phyloP scores from a whole-genome alignment of 306 rosid species.

The Vigna mungo region DNA sequence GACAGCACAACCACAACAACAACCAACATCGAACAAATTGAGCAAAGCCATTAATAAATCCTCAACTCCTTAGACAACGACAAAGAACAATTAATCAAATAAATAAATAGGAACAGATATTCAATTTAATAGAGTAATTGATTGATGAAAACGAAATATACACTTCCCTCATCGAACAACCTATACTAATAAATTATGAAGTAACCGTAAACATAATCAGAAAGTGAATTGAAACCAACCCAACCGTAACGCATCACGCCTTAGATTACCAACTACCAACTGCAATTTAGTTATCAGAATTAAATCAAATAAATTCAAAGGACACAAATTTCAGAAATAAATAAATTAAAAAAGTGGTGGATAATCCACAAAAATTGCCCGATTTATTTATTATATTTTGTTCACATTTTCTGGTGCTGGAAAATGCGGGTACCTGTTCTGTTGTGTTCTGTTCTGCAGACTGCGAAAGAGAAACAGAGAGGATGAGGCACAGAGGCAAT shows the following conservation, averaged over 20 bases:
- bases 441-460: constrained; percentile 58
- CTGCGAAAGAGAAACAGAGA: constrained; percentile 48
- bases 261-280: constrained; percentile 49
- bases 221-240: constrained; percentile 58
- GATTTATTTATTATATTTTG: not conserved
- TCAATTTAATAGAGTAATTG: not conserved
- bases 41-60: constrained; percentile 24
- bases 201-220: constrained; percentile 30
- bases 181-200: constrained; percentile 31
- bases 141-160: constrained; percentile 42
- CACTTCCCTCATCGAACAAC: constrained; percentile 33
- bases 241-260: constrained; percentile 53
- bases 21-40: constrained; percentile 41
- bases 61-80: constrained; percentile 30
- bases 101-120: not conserved
- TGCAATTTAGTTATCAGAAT: constrained; percentile 35
- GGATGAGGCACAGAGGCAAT: constrained; percentile 39
- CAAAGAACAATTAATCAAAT: not conserved
- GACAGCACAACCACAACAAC: constrained; percentile 38
- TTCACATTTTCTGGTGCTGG: constrained; percentile 4
- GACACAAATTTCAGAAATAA: not conserved
- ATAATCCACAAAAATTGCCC: not conserved
- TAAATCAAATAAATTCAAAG: constrained; percentile 44
- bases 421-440: constrained; percentile 52
- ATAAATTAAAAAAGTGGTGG: not conserved